phyloP scores from a whole-genome alignment of 164 flowering plant genomes.

The Cinnamomum micranthum region DNA sequence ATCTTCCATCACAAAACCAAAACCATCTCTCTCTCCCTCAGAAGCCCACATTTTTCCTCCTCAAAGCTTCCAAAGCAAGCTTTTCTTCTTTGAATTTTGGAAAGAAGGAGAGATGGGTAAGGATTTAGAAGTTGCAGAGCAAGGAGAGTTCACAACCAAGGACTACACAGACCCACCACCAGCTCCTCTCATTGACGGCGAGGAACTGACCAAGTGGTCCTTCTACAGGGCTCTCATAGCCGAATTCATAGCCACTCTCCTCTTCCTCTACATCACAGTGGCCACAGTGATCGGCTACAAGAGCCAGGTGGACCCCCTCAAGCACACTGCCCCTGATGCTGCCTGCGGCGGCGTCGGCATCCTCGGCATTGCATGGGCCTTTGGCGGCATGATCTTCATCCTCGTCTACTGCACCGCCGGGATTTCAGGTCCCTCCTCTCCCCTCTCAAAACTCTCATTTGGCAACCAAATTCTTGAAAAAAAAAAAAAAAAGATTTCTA shows the following conservation, averaged over 20 bases:
- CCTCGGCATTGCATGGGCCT: constrained; percentile 74
- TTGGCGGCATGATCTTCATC: constrained; percentile 69
- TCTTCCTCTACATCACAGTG: constrained; percentile 59
- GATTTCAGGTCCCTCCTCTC: constrained; percentile 39
- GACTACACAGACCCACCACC: constrained; percentile 77
- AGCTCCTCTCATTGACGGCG: constrained; percentile 40
- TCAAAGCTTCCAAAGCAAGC: not conserved
- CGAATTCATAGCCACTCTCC: constrained; percentile 60
- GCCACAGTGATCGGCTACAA: constrained; percentile 62
- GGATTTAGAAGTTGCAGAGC: constrained; percentile 36
- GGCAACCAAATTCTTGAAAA: too few relatives aligned
- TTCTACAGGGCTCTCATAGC: constrained; percentile 66
- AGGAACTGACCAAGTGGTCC: constrained; percentile 47
- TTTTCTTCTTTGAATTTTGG: not conserved
- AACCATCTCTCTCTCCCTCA: not conserved
- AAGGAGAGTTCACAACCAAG: constrained; percentile 28
- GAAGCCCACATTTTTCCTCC: not conserved
- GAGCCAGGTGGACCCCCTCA: constrained; percentile 26
- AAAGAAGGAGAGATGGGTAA: constrained; percentile 36
- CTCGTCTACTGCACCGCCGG: constrained; percentile 79
- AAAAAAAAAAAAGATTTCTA: too few relatives aligned
- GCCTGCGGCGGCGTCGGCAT: constrained; percentile 59
- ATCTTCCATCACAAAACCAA: not conserved
- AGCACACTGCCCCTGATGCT: constrained; percentile 10
- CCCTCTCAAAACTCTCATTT: not conserved